Percentiles rank a stretch among this genome's conserved stretches.
These are phyloP conservation scores for Neoboletus subvelutipes DNA, from an alignment of 768 basidiomycete genomes.

Conservation along the genomic window DNA sequence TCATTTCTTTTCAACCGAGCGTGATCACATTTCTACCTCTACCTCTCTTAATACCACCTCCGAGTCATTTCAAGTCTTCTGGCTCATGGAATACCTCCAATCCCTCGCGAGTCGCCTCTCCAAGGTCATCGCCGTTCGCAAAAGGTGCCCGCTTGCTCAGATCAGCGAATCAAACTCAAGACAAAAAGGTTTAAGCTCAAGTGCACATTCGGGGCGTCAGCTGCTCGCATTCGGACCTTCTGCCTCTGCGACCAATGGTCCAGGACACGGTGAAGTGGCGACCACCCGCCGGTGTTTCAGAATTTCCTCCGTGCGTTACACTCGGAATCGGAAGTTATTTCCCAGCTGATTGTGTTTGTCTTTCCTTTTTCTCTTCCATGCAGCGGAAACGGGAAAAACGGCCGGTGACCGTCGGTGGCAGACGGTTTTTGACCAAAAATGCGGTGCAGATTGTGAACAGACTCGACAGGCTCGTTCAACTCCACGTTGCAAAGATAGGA, in stretches of 20 bases:
- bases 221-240: constrained; percentile 12
- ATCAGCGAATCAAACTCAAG: constrained; percentile 11
- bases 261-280: background rate
- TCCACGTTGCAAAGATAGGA: constrained; percentile 16
- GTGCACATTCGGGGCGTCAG: constrained; percentile 8
- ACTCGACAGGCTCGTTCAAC: constrained; percentile 24
- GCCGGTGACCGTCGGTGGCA: background rate
- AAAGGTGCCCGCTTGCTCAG: constrained; percentile 9
- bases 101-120: constrained; percentile 16
- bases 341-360: background rate
- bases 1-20: background rate
- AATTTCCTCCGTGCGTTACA: constrained; percentile 11
- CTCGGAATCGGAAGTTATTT: background rate
- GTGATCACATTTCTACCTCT: background rate
- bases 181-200: constrained; percentile 15
- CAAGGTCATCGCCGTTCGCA: constrained; percentile 25
- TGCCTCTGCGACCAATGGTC: background rate
- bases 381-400: constrained; percentile 26
- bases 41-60: background rate
- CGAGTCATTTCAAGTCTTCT: background rate
- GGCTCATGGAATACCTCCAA: constrained; percentile 24
- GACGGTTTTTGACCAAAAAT: constrained; percentile 12
- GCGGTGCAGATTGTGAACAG: constrained; percentile 16
- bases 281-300: constrained; percentile 10
- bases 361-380: background rate